Conservation (phyloP, 1,284 basidiomycete species). For the Exsudoporus floridanus region DNA sequence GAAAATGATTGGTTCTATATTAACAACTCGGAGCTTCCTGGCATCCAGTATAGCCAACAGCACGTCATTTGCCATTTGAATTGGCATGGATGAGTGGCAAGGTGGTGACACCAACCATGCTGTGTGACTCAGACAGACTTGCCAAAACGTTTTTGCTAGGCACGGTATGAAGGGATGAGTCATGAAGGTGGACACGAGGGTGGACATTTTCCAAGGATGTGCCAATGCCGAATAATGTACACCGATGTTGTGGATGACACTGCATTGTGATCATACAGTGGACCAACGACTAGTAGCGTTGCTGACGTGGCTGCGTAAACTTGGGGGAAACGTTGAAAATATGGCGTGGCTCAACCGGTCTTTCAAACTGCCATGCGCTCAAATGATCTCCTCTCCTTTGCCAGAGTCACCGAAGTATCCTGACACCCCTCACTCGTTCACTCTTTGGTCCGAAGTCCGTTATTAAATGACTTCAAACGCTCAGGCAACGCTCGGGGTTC, state of each 20-base stretch:
- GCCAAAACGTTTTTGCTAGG: not conserved
- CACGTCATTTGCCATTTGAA: conserved; percentile 16
- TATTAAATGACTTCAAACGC: not conserved
- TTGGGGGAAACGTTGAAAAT: not conserved
- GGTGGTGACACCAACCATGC: not conserved
- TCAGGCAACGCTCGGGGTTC: not conserved
- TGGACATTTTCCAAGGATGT: too few species aligned
- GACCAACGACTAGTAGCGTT: not conserved
- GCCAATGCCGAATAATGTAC: too few species aligned
- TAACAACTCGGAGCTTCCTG: not conserved
- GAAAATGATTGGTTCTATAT: not conserved
- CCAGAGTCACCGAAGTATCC: not conserved
- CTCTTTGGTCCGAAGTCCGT: not conserved
- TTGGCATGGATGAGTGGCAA: conserved; percentile 9
- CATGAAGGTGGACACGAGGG: too few species aligned
- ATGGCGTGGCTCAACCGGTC: not conserved
- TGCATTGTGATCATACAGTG: not conserved
- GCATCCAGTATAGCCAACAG: not conserved
- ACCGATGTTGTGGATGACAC: not conserved
- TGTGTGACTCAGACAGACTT: not conserved
- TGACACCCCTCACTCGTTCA: not conserved
- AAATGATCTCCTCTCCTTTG: too few species aligned
- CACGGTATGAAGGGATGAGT: not conserved
- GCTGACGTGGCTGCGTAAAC: not conserved
- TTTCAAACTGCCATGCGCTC: not conserved